Evolutionary conservation across 2,329 filamentous ascomycete genomes (phyloP).

Genomic region (Aspergillus pseudonomiae): DNA sequence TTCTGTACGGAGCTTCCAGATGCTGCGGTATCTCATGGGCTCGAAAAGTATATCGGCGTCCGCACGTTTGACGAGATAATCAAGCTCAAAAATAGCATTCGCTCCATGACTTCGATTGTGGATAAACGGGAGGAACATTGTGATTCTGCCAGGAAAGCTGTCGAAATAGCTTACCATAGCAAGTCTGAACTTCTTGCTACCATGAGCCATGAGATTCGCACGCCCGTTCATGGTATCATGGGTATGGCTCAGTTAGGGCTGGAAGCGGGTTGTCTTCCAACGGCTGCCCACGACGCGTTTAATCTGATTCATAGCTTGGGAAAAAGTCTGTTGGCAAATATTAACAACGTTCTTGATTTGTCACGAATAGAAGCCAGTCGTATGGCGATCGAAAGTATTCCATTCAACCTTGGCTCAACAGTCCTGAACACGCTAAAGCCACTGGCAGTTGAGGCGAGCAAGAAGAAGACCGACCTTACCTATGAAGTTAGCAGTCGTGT

Average conservation of each 20-base stretch:
- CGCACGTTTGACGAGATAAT: not conserved
- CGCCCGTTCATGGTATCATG: slow-evolving; percentile 91
- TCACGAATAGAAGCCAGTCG: slow-evolving; percentile 83
- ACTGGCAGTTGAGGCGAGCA: not conserved
- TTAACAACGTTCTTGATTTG: slow-evolving; percentile 72
- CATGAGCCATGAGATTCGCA: slow-evolving; percentile 35
- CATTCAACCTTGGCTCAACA: slow-evolving; percentile 85
- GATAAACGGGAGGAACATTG: not conserved
- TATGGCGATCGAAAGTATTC: slow-evolving; percentile 96
- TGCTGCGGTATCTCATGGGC: not conserved
- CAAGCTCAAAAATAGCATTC: not conserved
- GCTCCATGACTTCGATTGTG: not conserved
- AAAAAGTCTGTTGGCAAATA: slow-evolving; percentile 91
- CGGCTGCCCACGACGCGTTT: slow-evolving; percentile 79
- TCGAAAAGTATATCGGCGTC: not conserved
- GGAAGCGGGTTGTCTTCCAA: slow-evolving; percentile 86
- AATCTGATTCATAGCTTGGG: slow-evolving; percentile 69
- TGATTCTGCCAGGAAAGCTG: slow-evolving; percentile 63
- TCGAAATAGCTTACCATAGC: slow-evolving; percentile 91
- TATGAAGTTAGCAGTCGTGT: slow-evolving; percentile 72
- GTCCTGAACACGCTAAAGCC: slow-evolving; percentile 95
- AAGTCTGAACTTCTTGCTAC: slow-evolving; percentile 93
- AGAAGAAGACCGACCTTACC: not conserved
- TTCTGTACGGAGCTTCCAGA: not conserved
- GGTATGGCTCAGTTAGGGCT: slow-evolving; percentile 93